Evolutionary conservation across 768 basidiomycete genomes (phyloP), one percentile per base, ranked within the genome.

Genomic region (Galerina sulciceps): DNA sequence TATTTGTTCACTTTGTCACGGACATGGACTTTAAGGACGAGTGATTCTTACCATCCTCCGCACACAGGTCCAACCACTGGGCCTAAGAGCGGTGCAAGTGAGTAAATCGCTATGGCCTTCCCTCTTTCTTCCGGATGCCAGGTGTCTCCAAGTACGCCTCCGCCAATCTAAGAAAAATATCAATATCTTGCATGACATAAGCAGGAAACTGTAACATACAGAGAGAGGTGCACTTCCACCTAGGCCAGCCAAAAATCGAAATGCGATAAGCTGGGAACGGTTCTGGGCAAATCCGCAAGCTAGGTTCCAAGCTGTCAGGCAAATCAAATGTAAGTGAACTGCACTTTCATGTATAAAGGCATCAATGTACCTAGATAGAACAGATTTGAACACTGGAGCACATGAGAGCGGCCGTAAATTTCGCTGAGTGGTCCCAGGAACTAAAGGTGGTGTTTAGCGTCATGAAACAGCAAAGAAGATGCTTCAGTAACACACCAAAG

Each of bases 181-280:
- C 15, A 40, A 34, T 10, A 31, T 13, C 17, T 38, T n/a, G 31
- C 14, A 10, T 34, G 20, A 13, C 26, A 65, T 2, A 76, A 59
- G 62, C 79, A 75, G 13, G 75, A 53, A 78, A 31, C 8, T 0
- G 8, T 31, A 79, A 2, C 76, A n/a, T 61, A 90, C 83, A 4
- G 84, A 71, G 1, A 90, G 73, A 6, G 90, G 87, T 0, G 89
- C 90, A 53, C 87, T 86, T 0, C 90, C 91, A 23, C 90, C 91
- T 1, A 92, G 57, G 1, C 90, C 90, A 1, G 89, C 73, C 2
- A 91, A 71, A 61, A 92, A 84, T 17, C 90, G 82, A 64, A 91
- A 91, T 0, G 76, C 85, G 49, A 90, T 82, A 11, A 91, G 72
- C 62, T 90, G 82, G 0, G 71, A 73, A 55, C 79, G 77, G 50